These are phyloP conservation scores for Cavenderia fasciculata DNA, from an alignment of 78 protist species.

Conservation along the genomic window DNA sequence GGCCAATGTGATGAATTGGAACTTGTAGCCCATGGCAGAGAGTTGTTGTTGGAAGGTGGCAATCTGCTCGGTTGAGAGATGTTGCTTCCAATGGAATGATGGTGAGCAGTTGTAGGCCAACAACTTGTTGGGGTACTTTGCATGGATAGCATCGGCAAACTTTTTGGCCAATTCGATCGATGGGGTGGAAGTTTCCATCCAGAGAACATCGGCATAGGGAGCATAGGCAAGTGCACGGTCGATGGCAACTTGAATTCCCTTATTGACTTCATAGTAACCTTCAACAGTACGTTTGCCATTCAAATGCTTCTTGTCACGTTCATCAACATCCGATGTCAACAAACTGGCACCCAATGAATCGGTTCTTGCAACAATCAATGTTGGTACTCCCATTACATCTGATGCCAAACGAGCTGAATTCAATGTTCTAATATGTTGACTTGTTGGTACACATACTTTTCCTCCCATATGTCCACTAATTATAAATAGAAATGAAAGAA, in stretches of 20 bases:
- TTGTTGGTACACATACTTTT: constrained; percentile 89
- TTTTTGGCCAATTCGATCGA: constrained; percentile 85
- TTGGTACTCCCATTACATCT: constrained; percentile 89
- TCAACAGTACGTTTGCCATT: constrained; percentile 91
- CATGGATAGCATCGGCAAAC: constrained; percentile 86
- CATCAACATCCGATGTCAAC: constrained; percentile 88
- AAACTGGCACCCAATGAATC: constrained; percentile 95
- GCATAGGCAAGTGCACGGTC: constrained; percentile 86
- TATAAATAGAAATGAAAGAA: too few species aligned
- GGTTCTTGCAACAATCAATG: constrained; percentile 92
- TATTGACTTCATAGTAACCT: constrained; percentile 89
- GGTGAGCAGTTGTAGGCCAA: constrained; percentile 96
- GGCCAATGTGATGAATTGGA: constrained; percentile 97
- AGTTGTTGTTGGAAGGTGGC: constrained; percentile 84
- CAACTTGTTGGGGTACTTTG: constrained; percentile 80
- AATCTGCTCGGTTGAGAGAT: constrained; percentile 89
- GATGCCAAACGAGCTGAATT: constrained; percentile 92
- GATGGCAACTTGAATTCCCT: constrained; percentile 89
- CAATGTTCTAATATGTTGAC: constrained; percentile 90
- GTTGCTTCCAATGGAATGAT: constrained; percentile 96
- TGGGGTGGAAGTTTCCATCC: constrained; percentile 96
- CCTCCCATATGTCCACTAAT: constrained; percentile 92
- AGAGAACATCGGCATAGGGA: constrained; percentile 90
- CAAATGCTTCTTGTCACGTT: constrained; percentile 86
- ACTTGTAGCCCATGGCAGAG: constrained; percentile 88